These are phyloP conservation scores for Cryphonectria carpinicola DNA, from an alignment of 2,329 filamentous ascomycete genomes.

Conservation along the genomic window DNA sequence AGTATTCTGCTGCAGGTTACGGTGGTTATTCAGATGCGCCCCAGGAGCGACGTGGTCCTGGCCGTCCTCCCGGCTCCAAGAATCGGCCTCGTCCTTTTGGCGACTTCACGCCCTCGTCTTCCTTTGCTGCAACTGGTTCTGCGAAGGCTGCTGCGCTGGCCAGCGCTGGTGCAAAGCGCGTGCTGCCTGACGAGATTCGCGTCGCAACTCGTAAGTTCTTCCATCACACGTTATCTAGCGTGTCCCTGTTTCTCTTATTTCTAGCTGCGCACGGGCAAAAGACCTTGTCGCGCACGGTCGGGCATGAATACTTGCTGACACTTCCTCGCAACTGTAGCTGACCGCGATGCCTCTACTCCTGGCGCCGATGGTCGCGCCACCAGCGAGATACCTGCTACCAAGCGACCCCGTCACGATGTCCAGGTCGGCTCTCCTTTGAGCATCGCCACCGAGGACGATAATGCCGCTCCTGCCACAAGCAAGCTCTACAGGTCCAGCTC, in stretches of 20 bases:
- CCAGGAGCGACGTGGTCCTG: constrained; percentile 28
- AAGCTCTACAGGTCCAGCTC: constrained; percentile 2
- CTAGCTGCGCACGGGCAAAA: neutral
- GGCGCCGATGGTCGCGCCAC: neutral
- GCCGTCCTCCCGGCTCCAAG: constrained; percentile 26
- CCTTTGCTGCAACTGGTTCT: constrained; percentile 1
- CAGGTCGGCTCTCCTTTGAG: constrained; percentile 16
- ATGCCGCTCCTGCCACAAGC: neutral
- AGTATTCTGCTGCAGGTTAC: neutral
- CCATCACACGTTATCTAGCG: neutral
- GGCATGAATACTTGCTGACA: neutral
- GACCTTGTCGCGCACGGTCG: neutral
- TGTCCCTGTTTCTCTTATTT: neutral
- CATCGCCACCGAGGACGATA: constrained; percentile 17
- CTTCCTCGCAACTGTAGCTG: neutral
- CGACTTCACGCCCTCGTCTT: neutral
- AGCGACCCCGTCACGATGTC: constrained; percentile 21
- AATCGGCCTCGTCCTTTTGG: constrained; percentile 8
- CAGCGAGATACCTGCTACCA: constrained; percentile 2
- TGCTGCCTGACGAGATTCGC: constrained; percentile 20
- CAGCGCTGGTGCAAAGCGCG: constrained; percentile 26
- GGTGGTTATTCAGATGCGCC: constrained; percentile 14
- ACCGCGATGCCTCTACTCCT: neutral
- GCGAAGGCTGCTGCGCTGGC: constrained; percentile 28
- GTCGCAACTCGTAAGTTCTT: constrained; percentile 26